These are phyloP conservation scores for Debaryomyces singareniensis DNA, from an alignment of 1,139 yeast genomes.

Conservation along the genomic window DNA sequence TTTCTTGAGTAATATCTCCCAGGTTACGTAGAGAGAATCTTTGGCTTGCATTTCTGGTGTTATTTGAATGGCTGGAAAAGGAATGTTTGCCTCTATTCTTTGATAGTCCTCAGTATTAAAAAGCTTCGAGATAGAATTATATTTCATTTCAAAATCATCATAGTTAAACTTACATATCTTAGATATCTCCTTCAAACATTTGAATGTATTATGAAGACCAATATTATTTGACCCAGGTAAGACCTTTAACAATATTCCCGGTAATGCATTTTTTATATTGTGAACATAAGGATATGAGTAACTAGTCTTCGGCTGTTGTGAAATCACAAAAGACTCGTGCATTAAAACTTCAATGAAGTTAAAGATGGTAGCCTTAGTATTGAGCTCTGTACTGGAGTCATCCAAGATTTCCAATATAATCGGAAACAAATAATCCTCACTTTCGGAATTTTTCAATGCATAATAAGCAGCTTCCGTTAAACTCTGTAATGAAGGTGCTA, in stretches of 20 bases:
- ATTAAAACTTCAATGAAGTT: slow-evolving; percentile 62
- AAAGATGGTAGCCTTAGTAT: slow-evolving; percentile 58
- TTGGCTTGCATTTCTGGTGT: slow-evolving; percentile 12
- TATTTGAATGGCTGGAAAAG: slow-evolving; percentile 26
- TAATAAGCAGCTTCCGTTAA: slow-evolving; percentile 54
- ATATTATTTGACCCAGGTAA: slow-evolving; percentile 44
- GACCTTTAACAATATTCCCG: slow-evolving; percentile 43
- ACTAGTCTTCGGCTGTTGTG: slow-evolving; percentile 26
- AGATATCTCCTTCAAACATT: slow-evolving; percentile 33
- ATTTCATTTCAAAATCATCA: slow-evolving; percentile 19
- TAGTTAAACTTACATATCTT: slow-evolving; percentile 26
- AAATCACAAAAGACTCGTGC: slow-evolving; percentile 26
- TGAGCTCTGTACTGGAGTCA: slow-evolving; percentile 42
- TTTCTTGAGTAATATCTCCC: slow-evolving; percentile 44
- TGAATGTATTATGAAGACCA: slow-evolving; percentile 43
- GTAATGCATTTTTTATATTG: slow-evolving; percentile 33
- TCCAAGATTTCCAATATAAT: slow-evolving; percentile 65
- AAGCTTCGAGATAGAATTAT: slow-evolving; percentile 19
- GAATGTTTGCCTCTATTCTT: slow-evolving; percentile 25
- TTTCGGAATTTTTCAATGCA: slow-evolving; percentile 51
- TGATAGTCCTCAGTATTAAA: slow-evolving; percentile 30
- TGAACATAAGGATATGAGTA: slow-evolving; percentile 42
- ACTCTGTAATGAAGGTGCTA: slow-evolving; percentile 59
- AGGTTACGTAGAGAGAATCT: slow-evolving; percentile 34
- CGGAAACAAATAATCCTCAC: slow-evolving; percentile 68